Percentiles rank a stretch among this genome's conserved stretches.
phyloP scores from a whole-genome alignment of 768 basidiomycete genomes.

The Boletus patriciae region DNA sequence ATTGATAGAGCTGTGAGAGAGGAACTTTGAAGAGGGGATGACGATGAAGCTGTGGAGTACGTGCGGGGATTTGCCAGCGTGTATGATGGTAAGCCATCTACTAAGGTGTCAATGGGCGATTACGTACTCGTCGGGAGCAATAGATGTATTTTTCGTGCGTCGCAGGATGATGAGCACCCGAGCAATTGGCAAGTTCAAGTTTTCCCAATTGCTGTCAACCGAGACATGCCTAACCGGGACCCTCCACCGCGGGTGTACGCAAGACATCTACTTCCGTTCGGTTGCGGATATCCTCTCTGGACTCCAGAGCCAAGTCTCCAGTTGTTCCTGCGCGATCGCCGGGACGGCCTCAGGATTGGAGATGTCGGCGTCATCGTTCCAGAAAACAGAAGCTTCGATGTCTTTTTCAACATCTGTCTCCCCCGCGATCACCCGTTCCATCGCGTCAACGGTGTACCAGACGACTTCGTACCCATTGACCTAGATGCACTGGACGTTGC shows the following conservation, averaged over 20 bases:
- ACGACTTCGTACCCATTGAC: conserved; percentile 23
- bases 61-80: no score
- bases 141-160: no score
- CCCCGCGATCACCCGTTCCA: conserved; percentile 30
- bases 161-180: no score
- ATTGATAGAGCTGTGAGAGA: no score
- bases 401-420: conserved; percentile 38
- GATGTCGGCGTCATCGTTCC: conserved; percentile 36
- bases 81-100: no score
- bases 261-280: conserved; percentile 2
- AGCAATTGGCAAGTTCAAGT: no score
- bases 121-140: no score
- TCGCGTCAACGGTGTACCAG: conserved; percentile 23
- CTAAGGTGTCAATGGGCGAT: no score
- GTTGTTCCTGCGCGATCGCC: conserved; percentile 27
- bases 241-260: conserved; percentile 15
- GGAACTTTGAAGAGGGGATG: no score
- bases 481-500: conserved; percentile 7
- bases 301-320: conserved; percentile 26
- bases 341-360: conserved; percentile 33
- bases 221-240: conserved; percentile 3
- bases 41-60: no score
- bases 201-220: no score
- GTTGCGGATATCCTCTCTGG: conserved; percentile 34
- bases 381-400: conserved; percentile 34